Evolutionary conservation across 371 early-diverging fungal genomes (phyloP).

Genomic region (Syncephalastrum monosporum): DNA sequence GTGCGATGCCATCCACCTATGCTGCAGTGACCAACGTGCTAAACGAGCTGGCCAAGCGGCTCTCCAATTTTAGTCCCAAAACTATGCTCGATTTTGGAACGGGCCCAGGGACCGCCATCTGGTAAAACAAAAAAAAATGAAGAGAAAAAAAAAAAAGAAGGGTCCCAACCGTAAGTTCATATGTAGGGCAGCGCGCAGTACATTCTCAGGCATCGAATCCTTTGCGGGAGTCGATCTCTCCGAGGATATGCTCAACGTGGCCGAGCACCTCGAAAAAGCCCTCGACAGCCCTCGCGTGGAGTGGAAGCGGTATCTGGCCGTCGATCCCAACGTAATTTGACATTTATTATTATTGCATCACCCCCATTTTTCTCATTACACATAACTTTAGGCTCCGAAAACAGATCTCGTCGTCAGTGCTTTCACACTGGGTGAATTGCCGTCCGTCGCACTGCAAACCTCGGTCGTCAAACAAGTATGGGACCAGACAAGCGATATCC

Average conservation of each 20-base stretch:
- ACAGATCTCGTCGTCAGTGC: constrained; percentile 76
- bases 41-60: constrained; percentile 55
- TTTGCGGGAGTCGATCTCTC: constrained; percentile 78
- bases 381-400: constrained; percentile 26
- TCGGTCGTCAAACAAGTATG: constrained; percentile 74
- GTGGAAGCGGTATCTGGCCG: constrained; percentile 65
- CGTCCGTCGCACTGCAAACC: constrained; percentile 61
- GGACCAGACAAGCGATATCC: constrained; percentile 71
- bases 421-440: constrained; percentile 75
- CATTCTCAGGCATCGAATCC: constrained; percentile 53
- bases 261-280: constrained; percentile 45
- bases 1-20: constrained; percentile 66
- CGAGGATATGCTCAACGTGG: constrained; percentile 75
- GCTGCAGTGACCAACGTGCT: constrained; percentile 71
- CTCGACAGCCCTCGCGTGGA: constrained; percentile 22
- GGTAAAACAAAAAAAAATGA: constrained; percentile 37
- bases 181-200: constrained; percentile 68
- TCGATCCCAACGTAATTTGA: constrained; percentile 42
- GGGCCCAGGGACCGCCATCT: constrained; percentile 86
- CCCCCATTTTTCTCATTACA: too few species aligned
- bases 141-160: too few species aligned
- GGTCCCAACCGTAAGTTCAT: too few species aligned
- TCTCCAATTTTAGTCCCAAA: constrained; percentile 63
- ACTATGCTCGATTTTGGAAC: constrained; percentile 82
- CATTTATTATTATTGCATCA: not conserved